These are phyloP conservation scores for Tetraselmis chui DNA, from an alignment of 139 green algal species.

Conservation along the genomic window DNA sequence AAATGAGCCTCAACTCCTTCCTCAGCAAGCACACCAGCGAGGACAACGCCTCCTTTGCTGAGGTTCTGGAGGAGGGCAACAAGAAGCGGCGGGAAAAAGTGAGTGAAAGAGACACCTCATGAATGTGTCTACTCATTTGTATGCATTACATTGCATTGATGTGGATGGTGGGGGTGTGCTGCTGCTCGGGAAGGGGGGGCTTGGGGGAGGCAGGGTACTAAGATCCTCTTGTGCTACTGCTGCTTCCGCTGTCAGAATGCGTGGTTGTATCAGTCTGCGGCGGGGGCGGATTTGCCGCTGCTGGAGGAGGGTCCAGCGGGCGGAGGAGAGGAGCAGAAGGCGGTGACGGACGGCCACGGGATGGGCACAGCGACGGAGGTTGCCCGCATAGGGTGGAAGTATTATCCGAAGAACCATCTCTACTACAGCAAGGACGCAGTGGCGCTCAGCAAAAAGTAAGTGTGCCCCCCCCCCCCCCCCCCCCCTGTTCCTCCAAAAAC, in stretches of 20 bases:
- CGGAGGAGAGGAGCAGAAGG: neutral
- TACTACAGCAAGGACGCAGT: conserved; percentile 57
- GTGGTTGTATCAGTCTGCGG: neutral
- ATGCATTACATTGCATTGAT: too few species aligned
- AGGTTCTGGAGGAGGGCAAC: conserved; percentile 12
- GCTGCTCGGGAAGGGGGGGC: too few species aligned
- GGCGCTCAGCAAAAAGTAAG: conserved; percentile 30
- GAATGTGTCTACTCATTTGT: too few species aligned
- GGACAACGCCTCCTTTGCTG: conserved; percentile 78
- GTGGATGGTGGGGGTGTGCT: too few species aligned
- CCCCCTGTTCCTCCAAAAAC: neutral
- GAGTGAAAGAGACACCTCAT: too few species aligned
- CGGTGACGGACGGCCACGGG: conserved; percentile 59
- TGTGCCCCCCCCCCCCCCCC: too few species aligned
- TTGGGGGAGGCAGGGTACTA: too few species aligned
- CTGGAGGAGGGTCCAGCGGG: neutral
- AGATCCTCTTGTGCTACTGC: too few species aligned
- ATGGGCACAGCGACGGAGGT: conserved; percentile 53
- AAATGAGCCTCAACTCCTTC: conserved; percentile 64
- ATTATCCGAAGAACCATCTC: conserved; percentile 55
- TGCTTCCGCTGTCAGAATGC: neutral
- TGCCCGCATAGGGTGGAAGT: conserved; percentile 40
- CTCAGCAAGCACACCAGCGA: conserved; percentile 63
- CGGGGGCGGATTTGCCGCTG: neutral
- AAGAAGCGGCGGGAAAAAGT: conserved; percentile 4